Conservation (phyloP, 2,329 filamentous ascomycete species). For the Penicillium sp. region DNA sequence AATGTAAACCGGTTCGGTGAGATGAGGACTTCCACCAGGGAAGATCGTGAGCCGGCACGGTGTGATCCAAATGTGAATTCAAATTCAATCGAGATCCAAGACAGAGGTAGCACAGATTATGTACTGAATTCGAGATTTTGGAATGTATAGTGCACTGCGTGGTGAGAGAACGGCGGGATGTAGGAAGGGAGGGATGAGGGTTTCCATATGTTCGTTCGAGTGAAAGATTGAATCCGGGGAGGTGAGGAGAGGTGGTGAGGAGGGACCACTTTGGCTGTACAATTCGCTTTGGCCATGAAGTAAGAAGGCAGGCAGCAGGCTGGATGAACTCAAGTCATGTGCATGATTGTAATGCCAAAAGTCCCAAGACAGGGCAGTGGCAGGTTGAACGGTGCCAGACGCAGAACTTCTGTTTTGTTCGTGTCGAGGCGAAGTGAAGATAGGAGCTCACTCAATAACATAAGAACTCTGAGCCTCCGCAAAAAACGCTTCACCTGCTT, state of each 20-base stretch:
- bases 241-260: not conserved
- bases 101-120: not conserved
- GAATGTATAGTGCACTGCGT: not conserved
- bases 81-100: not conserved
- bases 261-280: not conserved
- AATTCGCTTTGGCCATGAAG: not conserved
- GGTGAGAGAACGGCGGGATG: not conserved
- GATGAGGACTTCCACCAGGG: not conserved
- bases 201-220: not conserved
- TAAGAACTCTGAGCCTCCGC: slow-evolving; percentile 23
- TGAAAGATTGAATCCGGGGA: not conserved
- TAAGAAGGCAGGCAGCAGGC: not conserved
- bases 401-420: not conserved
- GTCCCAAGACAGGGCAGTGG: not conserved
- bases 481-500: slow-evolving; percentile 39
- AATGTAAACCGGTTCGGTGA: not conserved
- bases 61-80: not conserved
- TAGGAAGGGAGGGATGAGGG: not conserved
- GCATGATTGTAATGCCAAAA: not conserved
- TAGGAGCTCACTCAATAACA: not conserved
- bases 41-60: not conserved
- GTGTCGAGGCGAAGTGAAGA: not conserved
- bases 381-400: not conserved
- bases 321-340: not conserved
- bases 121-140: not conserved